phyloP scores from a whole-genome alignment of 1,284 basidiomycete species.

The Leccinum subfulvum region DNA sequence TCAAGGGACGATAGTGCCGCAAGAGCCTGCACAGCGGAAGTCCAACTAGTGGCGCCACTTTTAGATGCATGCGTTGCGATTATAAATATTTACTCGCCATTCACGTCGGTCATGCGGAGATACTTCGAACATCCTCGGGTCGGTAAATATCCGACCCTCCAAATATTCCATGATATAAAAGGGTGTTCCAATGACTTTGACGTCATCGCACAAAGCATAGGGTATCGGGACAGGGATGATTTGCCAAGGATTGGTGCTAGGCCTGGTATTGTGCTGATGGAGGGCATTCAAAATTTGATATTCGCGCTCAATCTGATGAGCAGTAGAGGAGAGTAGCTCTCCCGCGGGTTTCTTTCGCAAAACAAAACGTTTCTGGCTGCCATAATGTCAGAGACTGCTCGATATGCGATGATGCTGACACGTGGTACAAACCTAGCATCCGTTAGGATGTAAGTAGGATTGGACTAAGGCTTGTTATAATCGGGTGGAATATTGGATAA shows the following conservation, averaged over 20 bases:
- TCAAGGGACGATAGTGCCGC: constrained; percentile 63
- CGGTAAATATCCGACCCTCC: constrained; percentile 90
- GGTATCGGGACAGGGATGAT: constrained; percentile 86
- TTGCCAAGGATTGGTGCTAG: constrained; percentile 47
- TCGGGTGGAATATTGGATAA: constrained; percentile 5
- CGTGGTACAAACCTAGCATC: constrained; percentile 55
- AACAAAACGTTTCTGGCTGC: constrained; percentile 69
- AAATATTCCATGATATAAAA: constrained; percentile 98
- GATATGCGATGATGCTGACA: neutral
- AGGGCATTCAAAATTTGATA: constrained; percentile 79
- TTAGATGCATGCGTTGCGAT: neutral
- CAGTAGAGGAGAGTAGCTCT: constrained; percentile 80
- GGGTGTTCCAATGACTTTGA: constrained; percentile 75
- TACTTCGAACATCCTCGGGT: constrained; percentile 75
- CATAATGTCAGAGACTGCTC: constrained; percentile 31
- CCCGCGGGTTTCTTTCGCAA: constrained; percentile 94
- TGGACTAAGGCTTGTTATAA: constrained; percentile 56
- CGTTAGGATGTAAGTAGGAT: constrained; percentile 91
- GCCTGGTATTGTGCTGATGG: constrained; percentile 65
- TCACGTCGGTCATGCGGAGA: constrained; percentile 60
- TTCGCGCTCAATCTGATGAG: constrained; percentile 93
- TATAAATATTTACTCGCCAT: constrained; percentile 49
- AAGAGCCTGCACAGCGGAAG: constrained; percentile 28
- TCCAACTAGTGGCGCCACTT: constrained; percentile 18
- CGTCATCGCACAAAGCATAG: constrained; percentile 80